Percentiles rank a stretch among this genome's conserved stretches.
phyloP scores from a whole-genome alignment of 345 rosid species.

The Populus euphratica region DNA sequence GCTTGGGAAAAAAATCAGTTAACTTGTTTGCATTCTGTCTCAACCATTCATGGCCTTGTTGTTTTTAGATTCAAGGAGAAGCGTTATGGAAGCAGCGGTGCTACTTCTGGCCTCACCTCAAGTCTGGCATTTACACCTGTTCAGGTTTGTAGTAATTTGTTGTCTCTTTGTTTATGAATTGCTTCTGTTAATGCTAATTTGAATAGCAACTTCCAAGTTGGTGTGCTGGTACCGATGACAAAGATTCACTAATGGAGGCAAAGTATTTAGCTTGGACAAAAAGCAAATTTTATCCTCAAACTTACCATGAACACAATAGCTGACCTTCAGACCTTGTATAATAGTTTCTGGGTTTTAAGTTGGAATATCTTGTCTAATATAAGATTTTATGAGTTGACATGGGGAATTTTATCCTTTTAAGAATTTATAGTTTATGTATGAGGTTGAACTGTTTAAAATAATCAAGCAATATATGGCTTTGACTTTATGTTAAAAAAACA shows the following conservation, averaged over 20 bases:
- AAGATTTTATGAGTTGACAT: not conserved
- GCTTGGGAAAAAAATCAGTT: not conserved
- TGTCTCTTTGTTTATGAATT: slow-evolving; percentile 10
- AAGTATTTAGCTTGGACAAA: not conserved
- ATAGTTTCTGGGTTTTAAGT: not conserved
- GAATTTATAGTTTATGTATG: not conserved
- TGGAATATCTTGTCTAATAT: not conserved
- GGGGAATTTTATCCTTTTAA: not conserved
- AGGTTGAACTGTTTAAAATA: not conserved
- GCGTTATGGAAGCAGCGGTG: slow-evolving; percentile 70
- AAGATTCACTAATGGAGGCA: not conserved
- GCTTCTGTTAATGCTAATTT: not conserved
- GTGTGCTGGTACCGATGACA: not conserved
- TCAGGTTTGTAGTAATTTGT: slow-evolving; percentile 47
- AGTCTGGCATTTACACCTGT: slow-evolving; percentile 95
- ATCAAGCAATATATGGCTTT: not conserved
- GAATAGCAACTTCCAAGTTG: not conserved
- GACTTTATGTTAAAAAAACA: not conserved
- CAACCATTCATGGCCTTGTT: not conserved
- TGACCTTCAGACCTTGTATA: not conserved
- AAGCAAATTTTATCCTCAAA: not conserved
- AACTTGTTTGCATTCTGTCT: not conserved
- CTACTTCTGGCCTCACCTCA: slow-evolving; percentile 85
- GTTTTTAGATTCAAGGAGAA: slow-evolving; percentile 84
- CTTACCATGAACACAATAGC: not conserved